phyloP scores from a whole-genome alignment of 2,329 filamentous ascomycete genomes.

The Sordariomycetes sp. region DNA sequence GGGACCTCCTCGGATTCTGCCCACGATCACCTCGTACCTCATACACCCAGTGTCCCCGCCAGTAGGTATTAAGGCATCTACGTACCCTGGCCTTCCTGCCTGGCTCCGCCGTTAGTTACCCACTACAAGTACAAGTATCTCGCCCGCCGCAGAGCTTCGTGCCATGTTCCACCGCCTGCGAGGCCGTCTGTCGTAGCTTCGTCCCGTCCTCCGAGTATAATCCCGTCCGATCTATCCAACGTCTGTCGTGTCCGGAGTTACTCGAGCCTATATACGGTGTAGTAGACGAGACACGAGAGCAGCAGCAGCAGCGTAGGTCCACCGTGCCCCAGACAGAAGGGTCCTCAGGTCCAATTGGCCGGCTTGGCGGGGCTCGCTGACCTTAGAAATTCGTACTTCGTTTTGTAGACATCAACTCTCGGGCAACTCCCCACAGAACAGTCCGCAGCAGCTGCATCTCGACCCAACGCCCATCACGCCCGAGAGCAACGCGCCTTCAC shows the following conservation, averaged over 20 bases:
- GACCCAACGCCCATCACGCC: not conserved
- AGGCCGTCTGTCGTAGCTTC: not conserved
- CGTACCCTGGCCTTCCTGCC: not conserved
- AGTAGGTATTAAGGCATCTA: not conserved
- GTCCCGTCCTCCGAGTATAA: not conserved
- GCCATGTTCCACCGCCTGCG: not conserved
- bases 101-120: not conserved
- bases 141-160: not conserved
- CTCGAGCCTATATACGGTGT: too few relatives aligned
- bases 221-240: not conserved
- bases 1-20: not conserved
- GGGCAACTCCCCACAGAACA: not conserved
- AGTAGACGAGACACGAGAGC: too few relatives aligned
- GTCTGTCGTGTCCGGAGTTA: not conserved
- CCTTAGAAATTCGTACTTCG: not conserved
- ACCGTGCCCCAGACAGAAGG: not conserved
- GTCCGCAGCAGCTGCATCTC: not conserved
- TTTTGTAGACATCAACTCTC: not conserved
- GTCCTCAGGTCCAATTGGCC: not conserved
- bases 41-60: not conserved
- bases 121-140: too few relatives aligned
- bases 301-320: too few relatives aligned
- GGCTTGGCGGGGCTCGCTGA: not conserved
- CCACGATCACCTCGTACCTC: not conserved
- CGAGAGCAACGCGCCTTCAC: not conserved